phyloP scores from a whole-genome alignment of 192 early-diverging fungal genomes.

The Coemansia reversa region DNA sequence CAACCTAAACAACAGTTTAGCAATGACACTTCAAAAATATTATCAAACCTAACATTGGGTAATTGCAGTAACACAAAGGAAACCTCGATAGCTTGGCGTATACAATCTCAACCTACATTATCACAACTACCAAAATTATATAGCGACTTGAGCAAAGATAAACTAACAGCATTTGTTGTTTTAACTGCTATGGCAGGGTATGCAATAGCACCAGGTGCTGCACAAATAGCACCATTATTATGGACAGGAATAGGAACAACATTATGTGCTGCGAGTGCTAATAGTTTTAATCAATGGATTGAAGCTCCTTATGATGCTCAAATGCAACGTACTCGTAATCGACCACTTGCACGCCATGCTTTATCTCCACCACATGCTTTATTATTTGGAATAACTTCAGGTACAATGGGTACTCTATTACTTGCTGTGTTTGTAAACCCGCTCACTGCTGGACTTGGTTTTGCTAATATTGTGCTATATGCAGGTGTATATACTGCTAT shows the following conservation, averaged over 20 bases:
- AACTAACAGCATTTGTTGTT: slow-evolving; percentile 84
- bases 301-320: slow-evolving; percentile 96
- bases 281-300: slow-evolving; percentile 95
- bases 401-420: slow-evolving; percentile 62
- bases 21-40: too few species aligned
- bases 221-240: slow-evolving; percentile 61
- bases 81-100: too few species aligned
- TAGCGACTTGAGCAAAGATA: slow-evolving; percentile 79
- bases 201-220: slow-evolving; percentile 81
- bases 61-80: too few species aligned
- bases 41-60: too few species aligned
- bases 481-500: slow-evolving; percentile 86
- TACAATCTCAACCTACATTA: too few species aligned
- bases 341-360: slow-evolving; percentile 78
- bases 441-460: slow-evolving; percentile 75
- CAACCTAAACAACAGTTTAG: too few species aligned
- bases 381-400: slow-evolving; percentile 67
- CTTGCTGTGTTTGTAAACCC: slow-evolving; percentile 84
- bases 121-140: slow-evolving; percentile 51
- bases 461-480: slow-evolving; percentile 87
- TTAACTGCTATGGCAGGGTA: slow-evolving; percentile 94
- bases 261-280: slow-evolving; percentile 86
- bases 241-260: slow-evolving; percentile 83
- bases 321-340: slow-evolving; percentile 90
- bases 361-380: slow-evolving; percentile 77